Evolutionary conservation across 1,284 basidiomycete species (phyloP).

Genomic region (Volvariella volvacea): DNA sequence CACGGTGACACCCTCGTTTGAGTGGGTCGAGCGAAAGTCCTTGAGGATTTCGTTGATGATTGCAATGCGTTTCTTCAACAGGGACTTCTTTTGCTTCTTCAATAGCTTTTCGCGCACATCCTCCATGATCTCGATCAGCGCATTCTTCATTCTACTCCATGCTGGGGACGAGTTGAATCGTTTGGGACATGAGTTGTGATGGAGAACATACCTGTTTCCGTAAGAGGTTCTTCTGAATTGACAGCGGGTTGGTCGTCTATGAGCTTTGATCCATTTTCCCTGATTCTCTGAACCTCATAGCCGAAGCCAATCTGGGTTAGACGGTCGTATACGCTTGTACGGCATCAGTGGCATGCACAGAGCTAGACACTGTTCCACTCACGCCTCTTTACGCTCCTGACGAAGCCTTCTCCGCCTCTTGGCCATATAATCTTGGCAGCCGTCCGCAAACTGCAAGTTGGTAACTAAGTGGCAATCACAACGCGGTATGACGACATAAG

Average conservation of each 20-base stretch:
- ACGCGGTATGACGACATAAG: not conserved
- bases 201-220: slow-evolving; percentile 2
- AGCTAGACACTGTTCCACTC: not conserved
- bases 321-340: slow-evolving; percentile 4
- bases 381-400: no score
- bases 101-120: slow-evolving; percentile 4
- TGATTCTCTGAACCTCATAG: slow-evolving; percentile 4
- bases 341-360: not conserved
- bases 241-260: slow-evolving; percentile 3
- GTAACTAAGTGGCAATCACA: not conserved
- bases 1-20: not conserved
- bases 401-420: no score
- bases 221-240: slow-evolving; percentile 3
- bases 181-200: not conserved
- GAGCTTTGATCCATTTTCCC: slow-evolving; percentile 2
- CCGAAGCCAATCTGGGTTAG: slow-evolving; percentile 6
- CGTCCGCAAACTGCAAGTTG: no score
- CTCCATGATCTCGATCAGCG: slow-evolving; percentile 7
- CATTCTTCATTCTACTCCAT: slow-evolving; percentile 5
- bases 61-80: slow-evolving; percentile 4
- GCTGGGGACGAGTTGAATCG: not conserved
- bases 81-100: slow-evolving; percentile 6
- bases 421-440: no score
- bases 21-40: not conserved
- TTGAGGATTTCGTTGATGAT: slow-evolving; percentile 3